These are phyloP conservation scores for Amanita molliuscula DNA, from an alignment of 768 basidiomycete species.

Conservation along the genomic window DNA sequence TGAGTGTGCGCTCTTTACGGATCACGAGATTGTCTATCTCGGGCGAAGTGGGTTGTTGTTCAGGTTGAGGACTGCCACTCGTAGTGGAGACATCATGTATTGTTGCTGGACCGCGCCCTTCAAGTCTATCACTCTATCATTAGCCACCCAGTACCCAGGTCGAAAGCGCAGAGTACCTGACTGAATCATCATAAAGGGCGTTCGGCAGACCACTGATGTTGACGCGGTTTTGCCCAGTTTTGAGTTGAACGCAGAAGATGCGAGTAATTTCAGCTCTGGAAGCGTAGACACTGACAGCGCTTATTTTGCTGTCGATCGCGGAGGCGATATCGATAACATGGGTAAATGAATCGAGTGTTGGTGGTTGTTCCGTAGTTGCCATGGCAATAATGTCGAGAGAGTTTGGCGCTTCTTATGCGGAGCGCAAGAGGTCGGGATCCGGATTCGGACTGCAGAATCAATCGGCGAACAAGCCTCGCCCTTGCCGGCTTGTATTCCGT, in stretches of 20 bases:
- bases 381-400: conserved; percentile 7
- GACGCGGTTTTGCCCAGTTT: conserved; percentile 30
- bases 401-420: too few relatives aligned
- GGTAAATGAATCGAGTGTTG: neutral
- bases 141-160: neutral
- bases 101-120: conserved; percentile 33
- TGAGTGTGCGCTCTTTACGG: conserved; percentile 15
- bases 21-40: conserved; percentile 15
- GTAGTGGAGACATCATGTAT: conserved; percentile 36
- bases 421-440: too few relatives aligned
- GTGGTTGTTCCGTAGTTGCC: conserved; percentile 1
- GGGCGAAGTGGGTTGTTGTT: conserved; percentile 15
- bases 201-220: conserved; percentile 27
- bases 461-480: too few relatives aligned
- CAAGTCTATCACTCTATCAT: conserved; percentile 6
- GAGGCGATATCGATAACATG: conserved; percentile 17
- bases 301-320: conserved; percentile 21
- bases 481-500: too few relatives aligned
- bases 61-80: conserved; percentile 9
- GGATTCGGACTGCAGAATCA: too few relatives aligned
- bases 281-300: conserved; percentile 23
- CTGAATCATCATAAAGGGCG: conserved; percentile 25
- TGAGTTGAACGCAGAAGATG: conserved; percentile 18
- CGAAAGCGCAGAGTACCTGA: conserved; percentile 19
- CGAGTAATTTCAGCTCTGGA: conserved; percentile 28